Conservation (phyloP, 164 flowering plant species). For the Protea cynaroides region DNA sequence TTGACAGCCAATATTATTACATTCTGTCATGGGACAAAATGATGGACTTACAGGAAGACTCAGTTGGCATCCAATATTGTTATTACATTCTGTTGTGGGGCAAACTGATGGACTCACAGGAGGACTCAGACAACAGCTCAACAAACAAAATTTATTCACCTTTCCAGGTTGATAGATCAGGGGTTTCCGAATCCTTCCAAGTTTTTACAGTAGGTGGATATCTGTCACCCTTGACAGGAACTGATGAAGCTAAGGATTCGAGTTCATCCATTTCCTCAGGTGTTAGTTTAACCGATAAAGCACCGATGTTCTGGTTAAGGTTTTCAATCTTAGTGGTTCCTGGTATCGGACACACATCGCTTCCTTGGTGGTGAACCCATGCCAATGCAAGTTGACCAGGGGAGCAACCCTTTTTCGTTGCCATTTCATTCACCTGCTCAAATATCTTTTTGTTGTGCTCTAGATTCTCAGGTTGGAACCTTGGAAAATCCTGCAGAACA, state of each 20-base stretch:
- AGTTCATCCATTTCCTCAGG: constrained; percentile 41
- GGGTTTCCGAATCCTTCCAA: constrained; percentile 32
- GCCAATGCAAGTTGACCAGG: constrained; percentile 36
- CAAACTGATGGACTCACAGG: too few species aligned
- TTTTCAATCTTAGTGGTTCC: constrained; percentile 42
- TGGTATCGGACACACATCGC: constrained; percentile 33
- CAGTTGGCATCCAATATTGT: too few species aligned
- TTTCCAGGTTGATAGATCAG: constrained; percentile 32
- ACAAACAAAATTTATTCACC: constrained; percentile 4
- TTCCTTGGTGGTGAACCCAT: constrained; percentile 37
- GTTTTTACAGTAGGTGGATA: constrained; percentile 5
- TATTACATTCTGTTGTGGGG: too few species aligned
- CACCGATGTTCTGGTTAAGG: constrained; percentile 36
- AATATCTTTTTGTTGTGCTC: constrained; percentile 29
- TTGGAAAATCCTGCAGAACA: constrained; percentile 8
- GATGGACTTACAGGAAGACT: too few species aligned
- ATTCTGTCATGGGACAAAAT: too few species aligned
- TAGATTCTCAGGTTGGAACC: constrained; percentile 34
- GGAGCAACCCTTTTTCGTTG: constrained; percentile 30
- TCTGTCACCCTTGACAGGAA: constrained; percentile 33
- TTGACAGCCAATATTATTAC: too few species aligned
- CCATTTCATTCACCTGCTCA: constrained; percentile 27
- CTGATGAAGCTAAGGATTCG: constrained; percentile 30
- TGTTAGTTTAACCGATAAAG: constrained; percentile 27
- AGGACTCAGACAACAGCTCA: too few species aligned